Evolutionary conservation across 345 rosid species (phyloP).

Genomic region (Populus euphratica): DNA sequence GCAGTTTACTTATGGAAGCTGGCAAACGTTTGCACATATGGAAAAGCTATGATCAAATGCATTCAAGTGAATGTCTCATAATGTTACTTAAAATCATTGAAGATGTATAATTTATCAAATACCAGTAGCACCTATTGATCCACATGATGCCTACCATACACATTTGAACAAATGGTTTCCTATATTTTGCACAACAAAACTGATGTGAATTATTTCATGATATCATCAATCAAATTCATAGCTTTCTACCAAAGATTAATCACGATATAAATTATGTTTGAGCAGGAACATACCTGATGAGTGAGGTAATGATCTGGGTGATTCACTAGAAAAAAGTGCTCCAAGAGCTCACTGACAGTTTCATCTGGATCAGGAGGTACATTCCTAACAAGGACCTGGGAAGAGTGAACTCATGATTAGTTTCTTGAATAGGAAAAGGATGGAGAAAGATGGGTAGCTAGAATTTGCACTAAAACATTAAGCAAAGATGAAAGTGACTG

Average conservation of each 20-base stretch:
- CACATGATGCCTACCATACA: neutral
- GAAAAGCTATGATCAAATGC: neutral
- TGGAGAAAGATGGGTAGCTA: neutral
- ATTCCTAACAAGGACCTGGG: conserved; percentile 74
- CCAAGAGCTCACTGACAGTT: conserved; percentile 76
- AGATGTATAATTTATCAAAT: neutral
- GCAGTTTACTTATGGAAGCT: neutral
- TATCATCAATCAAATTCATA: conserved; percentile 2
- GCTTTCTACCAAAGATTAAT: neutral
- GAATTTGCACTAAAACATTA: neutral
- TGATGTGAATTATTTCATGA: neutral
- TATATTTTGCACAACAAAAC: neutral
- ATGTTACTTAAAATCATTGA: neutral
- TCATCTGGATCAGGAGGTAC: conserved; percentile 78
- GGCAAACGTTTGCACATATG: neutral
- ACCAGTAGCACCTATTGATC: neutral
- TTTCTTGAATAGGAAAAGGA: neutral
- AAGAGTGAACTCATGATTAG: conserved; percentile 10
- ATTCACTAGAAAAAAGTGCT: conserved; percentile 80
- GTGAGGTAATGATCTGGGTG: conserved; percentile 76
- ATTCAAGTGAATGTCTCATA: neutral
- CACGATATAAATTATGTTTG: neutral
- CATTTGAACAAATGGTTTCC: neutral
- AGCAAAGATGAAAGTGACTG: neutral
- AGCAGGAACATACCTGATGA: conserved; percentile 46